phyloP scores from a whole-genome alignment of 2,329 filamentous ascomycete genomes.

The Tolypocladium guangdongense region DNA sequence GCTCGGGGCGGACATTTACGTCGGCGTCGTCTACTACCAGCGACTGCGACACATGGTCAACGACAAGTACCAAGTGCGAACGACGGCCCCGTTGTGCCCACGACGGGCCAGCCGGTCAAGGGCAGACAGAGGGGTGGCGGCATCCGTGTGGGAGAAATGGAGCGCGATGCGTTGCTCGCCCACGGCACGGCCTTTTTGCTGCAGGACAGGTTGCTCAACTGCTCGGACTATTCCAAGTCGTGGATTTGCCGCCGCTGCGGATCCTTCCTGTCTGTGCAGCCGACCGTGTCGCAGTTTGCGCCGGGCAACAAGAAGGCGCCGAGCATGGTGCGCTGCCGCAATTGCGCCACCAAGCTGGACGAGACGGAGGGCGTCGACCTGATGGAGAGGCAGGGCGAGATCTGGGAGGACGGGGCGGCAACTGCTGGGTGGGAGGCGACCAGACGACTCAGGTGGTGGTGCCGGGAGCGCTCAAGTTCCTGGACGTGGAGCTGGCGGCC shows the following conservation, averaged over 20 bases:
- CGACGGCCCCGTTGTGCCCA: constrained; percentile 79
- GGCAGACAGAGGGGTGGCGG: constrained; percentile 91
- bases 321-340: constrained; percentile 65
- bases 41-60: constrained; percentile 98
- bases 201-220: constrained; percentile 93
- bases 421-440: constrained; percentile 77
- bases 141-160: constrained; percentile 99
- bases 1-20: constrained; percentile 88
- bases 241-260: constrained; percentile 88
- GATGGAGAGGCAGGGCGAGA: constrained; percentile 53
- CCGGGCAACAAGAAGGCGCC: constrained; percentile 54
- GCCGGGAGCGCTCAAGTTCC: constrained; percentile 80
- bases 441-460: constrained; percentile 87
- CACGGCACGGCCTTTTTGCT: constrained; percentile 92
- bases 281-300: constrained; percentile 55
- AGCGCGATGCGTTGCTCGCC: constrained; percentile 86
- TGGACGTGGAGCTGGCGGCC: constrained; percentile 89
- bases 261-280: constrained; percentile 80
- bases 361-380: constrained; percentile 46
- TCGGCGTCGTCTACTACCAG: constrained; percentile 97
- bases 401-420: constrained; percentile 86
- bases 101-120: constrained; percentile 95
- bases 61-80: constrained; percentile 97
- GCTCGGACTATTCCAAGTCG: constrained; percentile 81
- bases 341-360: constrained; percentile 57